These are phyloP conservation scores for Malassezia cuniculi DNA, from an alignment of 1,284 basidiomycete species.

Conservation along the genomic window DNA sequence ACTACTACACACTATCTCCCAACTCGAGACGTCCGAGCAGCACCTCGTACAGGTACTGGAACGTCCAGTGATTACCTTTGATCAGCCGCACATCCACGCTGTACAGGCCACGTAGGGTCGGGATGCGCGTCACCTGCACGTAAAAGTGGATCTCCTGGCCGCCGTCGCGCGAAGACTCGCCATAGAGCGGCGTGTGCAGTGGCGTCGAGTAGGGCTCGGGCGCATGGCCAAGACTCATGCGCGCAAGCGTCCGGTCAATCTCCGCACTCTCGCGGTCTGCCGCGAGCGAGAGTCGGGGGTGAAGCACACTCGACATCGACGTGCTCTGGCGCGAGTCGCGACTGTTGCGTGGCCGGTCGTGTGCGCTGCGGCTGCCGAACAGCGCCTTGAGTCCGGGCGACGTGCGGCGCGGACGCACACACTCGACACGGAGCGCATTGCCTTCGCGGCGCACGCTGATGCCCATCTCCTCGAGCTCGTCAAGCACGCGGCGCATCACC, in stretches of 20 bases:
- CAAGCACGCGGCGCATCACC: slow-evolving; percentile 70
- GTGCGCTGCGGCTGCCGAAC: slow-evolving; percentile 12
- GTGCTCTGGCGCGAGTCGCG: no score
- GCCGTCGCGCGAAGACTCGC: slow-evolving; percentile 31
- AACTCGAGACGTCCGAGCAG: slow-evolving; percentile 28
- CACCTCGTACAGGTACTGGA: slow-evolving; percentile 42
- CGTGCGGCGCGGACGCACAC: slow-evolving; percentile 32
- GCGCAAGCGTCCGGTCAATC: background rate
- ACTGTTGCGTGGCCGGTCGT: no score
- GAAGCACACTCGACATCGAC: no score
- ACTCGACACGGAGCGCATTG: slow-evolving; percentile 51
- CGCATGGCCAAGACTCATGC: background rate
- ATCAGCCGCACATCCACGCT: slow-evolving; percentile 40
- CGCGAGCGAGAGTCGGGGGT: no score
- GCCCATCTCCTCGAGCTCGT: slow-evolving; percentile 74
- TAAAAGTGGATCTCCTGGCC: slow-evolving; percentile 42
- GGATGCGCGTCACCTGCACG: slow-evolving; percentile 41
- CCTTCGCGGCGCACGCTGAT: slow-evolving; percentile 69
- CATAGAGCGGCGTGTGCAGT: slow-evolving; percentile 27
- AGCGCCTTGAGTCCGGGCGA: no score
- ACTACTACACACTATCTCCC: slow-evolving; percentile 1
- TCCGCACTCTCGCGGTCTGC: no score
- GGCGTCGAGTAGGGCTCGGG: slow-evolving; percentile 1
- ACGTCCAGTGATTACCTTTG: slow-evolving; percentile 41
- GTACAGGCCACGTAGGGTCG: slow-evolving; percentile 39